A percentile compares a stretch with the other conserved stretches of the same genome.
Conservation (phyloP, 352 stramenopile species). For the Phytopythium boreale region DNA sequence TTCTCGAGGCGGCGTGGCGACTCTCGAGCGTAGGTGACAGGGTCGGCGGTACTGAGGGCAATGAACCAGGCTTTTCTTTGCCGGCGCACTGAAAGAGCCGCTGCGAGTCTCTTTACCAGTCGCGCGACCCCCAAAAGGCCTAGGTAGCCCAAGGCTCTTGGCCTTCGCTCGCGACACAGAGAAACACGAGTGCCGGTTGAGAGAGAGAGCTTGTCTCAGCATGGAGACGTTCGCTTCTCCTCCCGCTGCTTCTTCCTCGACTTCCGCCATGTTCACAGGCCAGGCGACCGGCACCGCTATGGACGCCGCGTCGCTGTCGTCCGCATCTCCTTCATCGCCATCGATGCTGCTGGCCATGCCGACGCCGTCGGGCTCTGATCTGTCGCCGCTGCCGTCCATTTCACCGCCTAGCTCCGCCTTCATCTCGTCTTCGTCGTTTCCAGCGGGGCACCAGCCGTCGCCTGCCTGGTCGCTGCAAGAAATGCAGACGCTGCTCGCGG, state of each 20-base stretch:
- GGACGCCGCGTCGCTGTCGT: neutral
- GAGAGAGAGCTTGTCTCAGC: neutral
- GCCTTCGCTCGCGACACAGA: neutral
- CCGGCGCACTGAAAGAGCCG: constrained; percentile 1
- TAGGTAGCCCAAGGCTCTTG: neutral
- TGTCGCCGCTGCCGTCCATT: constrained; percentile 37
- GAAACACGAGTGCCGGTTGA: neutral
- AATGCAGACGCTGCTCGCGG: constrained; percentile 58
- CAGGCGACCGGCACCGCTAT: neutral
- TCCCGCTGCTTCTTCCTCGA: neutral
- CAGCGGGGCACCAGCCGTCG: constrained; percentile 14
- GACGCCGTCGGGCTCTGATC: constrained; percentile 11
- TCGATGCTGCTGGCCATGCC: constrained; percentile 13
- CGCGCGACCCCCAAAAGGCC: neutral
- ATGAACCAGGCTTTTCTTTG: neutral
- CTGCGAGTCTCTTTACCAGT: neutral
- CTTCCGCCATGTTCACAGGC: neutral
- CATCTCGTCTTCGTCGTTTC: neutral
- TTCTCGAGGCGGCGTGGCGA: constrained; percentile 4
- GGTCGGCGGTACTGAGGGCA: neutral
- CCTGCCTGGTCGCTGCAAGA: constrained; percentile 58
- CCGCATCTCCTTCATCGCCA: constrained; percentile 1
- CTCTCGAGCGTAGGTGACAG: neutral
- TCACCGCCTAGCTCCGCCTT: constrained; percentile 25
- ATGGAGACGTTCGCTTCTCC: constrained; percentile 3